Evolutionary conservation across 305 asterid genomes (phyloP), one percentile per base, ranked within the genome.

Genomic region (Solanum hybrid): DNA sequence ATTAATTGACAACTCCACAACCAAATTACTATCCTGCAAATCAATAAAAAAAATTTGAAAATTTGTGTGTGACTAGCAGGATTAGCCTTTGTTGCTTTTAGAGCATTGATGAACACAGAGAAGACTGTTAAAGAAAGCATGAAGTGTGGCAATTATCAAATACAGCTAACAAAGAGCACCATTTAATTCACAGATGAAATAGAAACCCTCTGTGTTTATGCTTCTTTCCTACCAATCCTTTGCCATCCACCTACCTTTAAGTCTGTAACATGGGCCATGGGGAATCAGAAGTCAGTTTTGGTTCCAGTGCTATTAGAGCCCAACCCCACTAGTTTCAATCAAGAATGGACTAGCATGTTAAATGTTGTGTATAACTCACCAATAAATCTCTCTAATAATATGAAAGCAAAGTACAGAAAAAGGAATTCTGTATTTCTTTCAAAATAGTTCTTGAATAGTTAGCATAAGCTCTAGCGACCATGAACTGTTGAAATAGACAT

Each of bases 391-490:
- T 29, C 32, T 87, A 87, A 10, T 36, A 61, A 12, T 86, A 86
- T 65, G 79, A 24, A 65, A 57, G 12, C 34, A 24, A 17, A 24
- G 33, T 73, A 68, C 36, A 65, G 77, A 87, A 22, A 61, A 61
- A 68, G 31, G 79, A 33, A 68, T 68, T 32, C 33, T 87, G 3
- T 73, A 29, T 45, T 51, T 86, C 37, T 86, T 17, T 32, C 32
- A n/a, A 41, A 37, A 29, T 65, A 78, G 27, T 41, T 88, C 36
- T 12, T 36, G 13, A 38, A 41, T 22, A 32, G 78, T 72, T 17
- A 34, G 33, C 79, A 79, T 34, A 89, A 32, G 32, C 84, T 15
- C 79, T 89, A 90, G 72, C 91, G 91, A 90, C 89, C 89, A 39
- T 90, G 45, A 29, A 86, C n/a, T 37, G 12, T 26, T 20, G 89